Evolutionary conservation across 768 basidiomycete genomes (phyloP).

Genomic region (Fomitopsis pulvina): DNA sequence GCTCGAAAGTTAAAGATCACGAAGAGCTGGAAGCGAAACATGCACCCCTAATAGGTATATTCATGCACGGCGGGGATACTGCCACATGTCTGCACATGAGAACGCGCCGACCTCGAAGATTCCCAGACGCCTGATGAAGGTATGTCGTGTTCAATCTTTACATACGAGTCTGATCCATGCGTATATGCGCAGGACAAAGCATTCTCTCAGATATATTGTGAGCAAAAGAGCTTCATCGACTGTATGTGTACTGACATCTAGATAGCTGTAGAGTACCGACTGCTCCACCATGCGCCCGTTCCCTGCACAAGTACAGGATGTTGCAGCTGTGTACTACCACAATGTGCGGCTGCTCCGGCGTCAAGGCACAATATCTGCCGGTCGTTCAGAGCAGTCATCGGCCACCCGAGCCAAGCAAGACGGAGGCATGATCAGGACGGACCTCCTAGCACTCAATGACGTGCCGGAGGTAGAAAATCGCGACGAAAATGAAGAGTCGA

Average conservation of each 20-base stretch:
- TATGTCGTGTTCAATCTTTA: slow-evolving; percentile 8
- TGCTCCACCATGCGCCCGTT: slow-evolving; percentile 47
- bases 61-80: slow-evolving; percentile 53
- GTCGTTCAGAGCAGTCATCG: not conserved
- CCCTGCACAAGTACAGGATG: slow-evolving; percentile 48
- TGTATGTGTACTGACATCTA: not conserved
- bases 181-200: slow-evolving; percentile 20
- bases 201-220: slow-evolving; percentile 29
- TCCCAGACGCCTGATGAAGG: slow-evolving; percentile 40
- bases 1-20: not conserved
- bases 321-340: slow-evolving; percentile 45
- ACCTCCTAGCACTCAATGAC: slow-evolving; percentile 2
- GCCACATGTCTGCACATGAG: slow-evolving; percentile 53
- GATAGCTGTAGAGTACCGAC: slow-evolving; percentile 42
- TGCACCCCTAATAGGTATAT: slow-evolving; percentile 37
- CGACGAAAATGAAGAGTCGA: slow-evolving; percentile 8
- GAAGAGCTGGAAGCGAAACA: slow-evolving; percentile 19
- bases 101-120: slow-evolving; percentile 40
- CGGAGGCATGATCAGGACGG: not conserved
- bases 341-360: slow-evolving; percentile 26
- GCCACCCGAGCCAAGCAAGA: not conserved
- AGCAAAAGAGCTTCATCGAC: not conserved
- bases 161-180: no score
- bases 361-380: not conserved
- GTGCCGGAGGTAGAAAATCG: not conserved